Evolutionary conservation across 441 rosid genomes (phyloP).

Genomic region (Pelargonium citronellum): DNA sequence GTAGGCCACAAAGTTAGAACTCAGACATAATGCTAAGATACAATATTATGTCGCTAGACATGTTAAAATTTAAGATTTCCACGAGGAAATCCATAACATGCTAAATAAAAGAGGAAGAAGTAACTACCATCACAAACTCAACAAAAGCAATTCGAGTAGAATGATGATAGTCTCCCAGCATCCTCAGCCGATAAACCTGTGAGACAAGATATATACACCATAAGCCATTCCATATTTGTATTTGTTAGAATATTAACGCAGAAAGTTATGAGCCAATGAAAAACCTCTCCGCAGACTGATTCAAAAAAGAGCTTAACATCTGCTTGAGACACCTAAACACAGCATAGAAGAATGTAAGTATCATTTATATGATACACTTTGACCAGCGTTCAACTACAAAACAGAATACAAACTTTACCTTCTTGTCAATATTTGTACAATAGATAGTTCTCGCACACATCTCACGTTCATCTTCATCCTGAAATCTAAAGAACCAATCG

Average conservation of each 20-base stretch:
- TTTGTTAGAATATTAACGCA: background rate
- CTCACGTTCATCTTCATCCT: conserved; percentile 76
- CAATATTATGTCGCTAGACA: background rate
- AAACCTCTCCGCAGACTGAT: conserved; percentile 77
- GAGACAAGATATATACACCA: conserved; percentile 12
- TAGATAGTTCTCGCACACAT: conserved; percentile 26
- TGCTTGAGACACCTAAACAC: conserved; percentile 61
- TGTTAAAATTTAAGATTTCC: background rate
- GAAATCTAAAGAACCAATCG: conserved; percentile 22
- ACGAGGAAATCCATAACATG: background rate
- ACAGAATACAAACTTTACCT: conserved; percentile 3
- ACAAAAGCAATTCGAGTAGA: conserved; percentile 49
- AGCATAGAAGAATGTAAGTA: background rate
- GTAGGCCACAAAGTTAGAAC: background rate
- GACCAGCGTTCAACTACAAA: background rate
- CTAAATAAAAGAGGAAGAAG: conserved; percentile 10
- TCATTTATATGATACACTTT: no score
- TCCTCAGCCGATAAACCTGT: conserved; percentile 65
- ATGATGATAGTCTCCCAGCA: conserved; percentile 44
- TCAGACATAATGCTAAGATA: background rate
- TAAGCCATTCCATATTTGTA: background rate
- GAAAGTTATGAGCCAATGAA: background rate
- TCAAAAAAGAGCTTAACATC: conserved; percentile 76
- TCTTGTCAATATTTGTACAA: conserved; percentile 22
- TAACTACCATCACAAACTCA: conserved; percentile 44